These are phyloP conservation scores for Apostasia ramifera DNA, from an alignment of 106 monocot species.

Conservation along the genomic window DNA sequence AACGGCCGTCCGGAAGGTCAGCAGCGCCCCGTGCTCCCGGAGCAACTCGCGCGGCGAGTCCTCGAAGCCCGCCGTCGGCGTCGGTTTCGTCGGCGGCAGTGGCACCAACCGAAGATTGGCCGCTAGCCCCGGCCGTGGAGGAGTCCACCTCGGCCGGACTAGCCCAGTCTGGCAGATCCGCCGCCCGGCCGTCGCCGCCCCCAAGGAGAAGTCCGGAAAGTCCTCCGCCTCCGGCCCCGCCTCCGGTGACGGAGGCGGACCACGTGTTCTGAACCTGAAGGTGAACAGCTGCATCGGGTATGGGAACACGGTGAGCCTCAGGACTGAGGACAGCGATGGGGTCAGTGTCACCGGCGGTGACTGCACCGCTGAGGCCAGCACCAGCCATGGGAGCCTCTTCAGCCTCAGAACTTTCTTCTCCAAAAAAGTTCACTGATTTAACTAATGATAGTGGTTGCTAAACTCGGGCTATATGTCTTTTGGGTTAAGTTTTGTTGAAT, in stretches of 20 bases:
- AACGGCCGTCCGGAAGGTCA: slow-evolving; percentile 17
- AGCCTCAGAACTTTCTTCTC: slow-evolving; percentile 40
- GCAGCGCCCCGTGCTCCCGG: slow-evolving; percentile 48
- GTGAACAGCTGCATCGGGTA: slow-evolving; percentile 22
- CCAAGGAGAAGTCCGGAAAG: neutral
- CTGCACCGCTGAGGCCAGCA: neutral
- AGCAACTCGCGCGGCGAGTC: slow-evolving; percentile 45
- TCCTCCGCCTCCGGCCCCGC: neutral
- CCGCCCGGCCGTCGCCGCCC: neutral
- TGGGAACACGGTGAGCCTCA: slow-evolving; percentile 2
- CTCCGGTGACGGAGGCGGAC: neutral
- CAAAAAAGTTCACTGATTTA: slow-evolving; percentile 48
- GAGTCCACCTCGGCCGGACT: slow-evolving; percentile 34
- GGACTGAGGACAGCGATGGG: neutral
- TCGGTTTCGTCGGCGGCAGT: neutral
- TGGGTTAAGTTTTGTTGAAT: too few relatives aligned
- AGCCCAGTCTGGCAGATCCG: slow-evolving; percentile 38
- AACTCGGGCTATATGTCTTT: too few relatives aligned
- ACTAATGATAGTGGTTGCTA: neutral
- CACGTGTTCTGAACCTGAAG: slow-evolving; percentile 5
- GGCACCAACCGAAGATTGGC: slow-evolving; percentile 8
- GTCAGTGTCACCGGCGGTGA: neutral
- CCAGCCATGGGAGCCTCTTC: slow-evolving; percentile 18
- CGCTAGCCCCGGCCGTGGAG: slow-evolving; percentile 4
- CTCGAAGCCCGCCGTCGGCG: neutral